Conservation (phyloP, 306 rosid genomes). For the Cucurbita maxima region DNA sequence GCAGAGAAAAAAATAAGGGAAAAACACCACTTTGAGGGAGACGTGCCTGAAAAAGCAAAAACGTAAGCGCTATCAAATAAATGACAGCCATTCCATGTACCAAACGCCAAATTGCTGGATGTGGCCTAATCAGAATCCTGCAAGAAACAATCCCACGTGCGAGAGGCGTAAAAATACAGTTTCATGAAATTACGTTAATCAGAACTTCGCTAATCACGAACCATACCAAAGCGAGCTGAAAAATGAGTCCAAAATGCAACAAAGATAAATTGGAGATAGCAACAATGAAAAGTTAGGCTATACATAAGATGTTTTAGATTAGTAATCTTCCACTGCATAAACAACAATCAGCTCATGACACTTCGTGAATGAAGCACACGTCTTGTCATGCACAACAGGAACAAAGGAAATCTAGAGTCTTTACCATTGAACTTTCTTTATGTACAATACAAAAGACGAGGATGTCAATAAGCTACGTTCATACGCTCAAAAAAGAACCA, state of each 20-base stretch:
- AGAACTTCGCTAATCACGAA: neutral
- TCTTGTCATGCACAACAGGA: neutral
- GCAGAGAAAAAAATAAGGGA: neutral
- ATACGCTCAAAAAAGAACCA: constrained; percentile 5
- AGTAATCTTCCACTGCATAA: neutral
- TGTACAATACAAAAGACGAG: neutral
- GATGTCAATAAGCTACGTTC: neutral
- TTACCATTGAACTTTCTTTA: neutral
- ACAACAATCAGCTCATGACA: neutral
- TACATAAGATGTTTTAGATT: neutral
- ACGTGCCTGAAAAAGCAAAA: constrained; percentile 84
- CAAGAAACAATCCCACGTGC: constrained; percentile 3
- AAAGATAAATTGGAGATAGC: neutral
- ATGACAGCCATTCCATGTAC: constrained; percentile 98
- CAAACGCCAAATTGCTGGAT: constrained; percentile 98
- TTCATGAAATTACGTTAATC: neutral
- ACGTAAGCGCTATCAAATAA: constrained; percentile 84
- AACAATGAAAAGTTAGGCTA: neutral
- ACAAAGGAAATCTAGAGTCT: neutral
- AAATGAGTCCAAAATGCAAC: neutral
- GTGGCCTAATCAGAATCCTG: constrained; percentile 97
- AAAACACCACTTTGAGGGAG: neutral
- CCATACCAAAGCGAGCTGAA: neutral
- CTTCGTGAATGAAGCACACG: neutral
- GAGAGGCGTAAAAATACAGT: neutral